phyloP scores from a whole-genome alignment of 129 eudicot species.

The Centrapalus pauciflorus region DNA sequence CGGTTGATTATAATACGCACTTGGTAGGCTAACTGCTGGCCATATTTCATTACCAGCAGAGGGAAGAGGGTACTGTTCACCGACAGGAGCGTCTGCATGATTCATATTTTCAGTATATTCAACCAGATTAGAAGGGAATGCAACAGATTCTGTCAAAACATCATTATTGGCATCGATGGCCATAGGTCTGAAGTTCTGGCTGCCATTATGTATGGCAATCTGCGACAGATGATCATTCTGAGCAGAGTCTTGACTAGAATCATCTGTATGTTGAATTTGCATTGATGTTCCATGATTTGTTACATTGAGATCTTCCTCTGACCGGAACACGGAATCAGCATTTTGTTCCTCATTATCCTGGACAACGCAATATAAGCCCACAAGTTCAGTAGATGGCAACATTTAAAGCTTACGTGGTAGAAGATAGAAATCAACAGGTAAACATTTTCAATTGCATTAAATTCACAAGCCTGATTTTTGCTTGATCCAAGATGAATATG shows the following conservation, averaged over 20 bases:
- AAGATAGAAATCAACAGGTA: no score
- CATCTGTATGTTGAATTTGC: constrained; percentile 27
- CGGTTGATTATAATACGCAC: constrained; percentile 39
- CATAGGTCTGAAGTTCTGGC: constrained; percentile 30
- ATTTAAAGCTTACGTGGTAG: not conserved
- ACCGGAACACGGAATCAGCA: constrained; percentile 15
- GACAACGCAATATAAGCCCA: constrained; percentile 16
- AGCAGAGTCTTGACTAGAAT: constrained; percentile 20
- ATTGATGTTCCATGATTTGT: constrained; percentile 5
- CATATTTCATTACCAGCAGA: constrained; percentile 45
- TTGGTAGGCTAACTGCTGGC: constrained; percentile 49
- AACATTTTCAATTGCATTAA: no score
- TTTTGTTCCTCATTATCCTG: constrained; percentile 38
- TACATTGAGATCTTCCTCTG: constrained; percentile 20
- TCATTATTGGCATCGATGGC: constrained; percentile 27
- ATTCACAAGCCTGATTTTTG: no score
- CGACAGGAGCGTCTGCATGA: constrained; percentile 32
- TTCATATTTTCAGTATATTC: constrained; percentile 34
- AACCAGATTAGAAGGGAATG: constrained; percentile 23
- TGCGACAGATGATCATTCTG: constrained; percentile 34
- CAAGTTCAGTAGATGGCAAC: not conserved
- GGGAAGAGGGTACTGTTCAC: constrained; percentile 31
- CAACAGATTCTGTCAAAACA: constrained; percentile 24
- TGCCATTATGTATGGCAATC: constrained; percentile 19
- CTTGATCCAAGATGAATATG: no score